These are phyloP conservation scores for Pythium rhizo-oryzae DNA, from an alignment of 352 stramenopile genomes.

Conservation along the genomic window DNA sequence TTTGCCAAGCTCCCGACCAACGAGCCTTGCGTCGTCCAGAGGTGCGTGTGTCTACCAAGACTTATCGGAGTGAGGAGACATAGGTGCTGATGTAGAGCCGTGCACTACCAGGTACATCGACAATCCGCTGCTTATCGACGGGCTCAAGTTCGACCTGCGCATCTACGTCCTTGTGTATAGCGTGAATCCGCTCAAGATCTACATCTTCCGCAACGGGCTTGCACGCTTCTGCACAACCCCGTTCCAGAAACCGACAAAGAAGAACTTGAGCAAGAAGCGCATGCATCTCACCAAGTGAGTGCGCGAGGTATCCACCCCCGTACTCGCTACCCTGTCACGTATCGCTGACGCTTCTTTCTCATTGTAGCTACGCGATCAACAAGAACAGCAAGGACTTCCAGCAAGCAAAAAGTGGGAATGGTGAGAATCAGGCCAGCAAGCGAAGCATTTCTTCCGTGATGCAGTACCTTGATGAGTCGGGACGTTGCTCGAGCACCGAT, in stretches of 20 bases:
- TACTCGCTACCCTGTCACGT: neutral
- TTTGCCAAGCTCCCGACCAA: slow-evolving; percentile 36
- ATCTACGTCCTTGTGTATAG: slow-evolving; percentile 78
- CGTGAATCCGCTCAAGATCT: slow-evolving; percentile 72
- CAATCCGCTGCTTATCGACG: slow-evolving; percentile 91
- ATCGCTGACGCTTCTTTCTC: neutral
- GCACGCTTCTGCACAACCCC: slow-evolving; percentile 75
- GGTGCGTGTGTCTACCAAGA: slow-evolving; percentile 11
- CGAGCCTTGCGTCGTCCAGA: slow-evolving; percentile 45
- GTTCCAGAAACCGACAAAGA: slow-evolving; percentile 40
- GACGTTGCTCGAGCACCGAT: slow-evolving; percentile 23
- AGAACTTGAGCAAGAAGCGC: slow-evolving; percentile 43
- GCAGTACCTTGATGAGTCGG: slow-evolving; percentile 32
- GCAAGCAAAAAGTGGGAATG: slow-evolving; percentile 16
- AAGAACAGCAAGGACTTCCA: slow-evolving; percentile 47
- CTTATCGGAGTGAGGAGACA: too few species aligned
- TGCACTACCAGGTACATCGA: slow-evolving; percentile 76
- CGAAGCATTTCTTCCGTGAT: slow-evolving; percentile 41
- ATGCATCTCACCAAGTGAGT: slow-evolving; percentile 56
- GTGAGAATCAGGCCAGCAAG: slow-evolving; percentile 40
- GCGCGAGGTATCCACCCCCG: neutral
- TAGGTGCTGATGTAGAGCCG: too few species aligned
- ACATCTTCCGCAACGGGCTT: slow-evolving; percentile 88
- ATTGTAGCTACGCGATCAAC: slow-evolving; percentile 48
- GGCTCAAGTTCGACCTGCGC: slow-evolving; percentile 94